Base-by-base conservation (phyloP, 2,329 filamentous ascomycete genomes). In the Clarireedia paspali region DNA sequence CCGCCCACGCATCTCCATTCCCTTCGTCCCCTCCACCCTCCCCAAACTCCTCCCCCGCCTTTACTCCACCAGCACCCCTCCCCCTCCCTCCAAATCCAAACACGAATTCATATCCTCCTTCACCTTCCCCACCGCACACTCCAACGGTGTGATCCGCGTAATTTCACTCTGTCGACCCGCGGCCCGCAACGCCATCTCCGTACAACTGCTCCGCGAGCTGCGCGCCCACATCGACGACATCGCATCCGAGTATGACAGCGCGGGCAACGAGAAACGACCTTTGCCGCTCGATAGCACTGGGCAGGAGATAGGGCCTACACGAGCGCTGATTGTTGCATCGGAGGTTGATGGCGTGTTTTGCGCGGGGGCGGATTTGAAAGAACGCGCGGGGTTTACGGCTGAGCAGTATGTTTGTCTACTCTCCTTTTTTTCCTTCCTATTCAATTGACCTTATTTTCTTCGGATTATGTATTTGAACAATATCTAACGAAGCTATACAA, bases 331-430 rank as follows among this genome's bases (percentile, higher is more conserved):
- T 42, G 66, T 99, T 15, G 88, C 89, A 10, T 95, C 89, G 67
- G 89, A 89, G 42, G 80, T 89, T n/a, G 89, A 96, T 64, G 78
- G 82, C 24, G 87, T 85, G 65, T 99, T 99, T 71, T 99, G 94
- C 72, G 90, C 94, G 0, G 94, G 94, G 39, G 94, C 94, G 4
- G 94, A 99, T 69, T 73, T 99, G 66, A 97, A 96, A 70, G 92
- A 96, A 76, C 77, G 92, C 27, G 80, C 81, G 57, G 81, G 78
- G 4, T 94, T 96, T 72, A 85, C 82, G 1, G 79, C 78, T 59
- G 81, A 90, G 64, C 87, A 96, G 91, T 95, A 58, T 15, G 57
- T 55, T 34, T 30, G 7, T 30, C 10, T 53, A 42, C 26, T 17
- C 50, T 6, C 24, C 20, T 15, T 49, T 12, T 40, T 39, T 53